Conservation (phyloP, 495 filamentous ascomycete genomes). For the Evernia prunastri region DNA sequence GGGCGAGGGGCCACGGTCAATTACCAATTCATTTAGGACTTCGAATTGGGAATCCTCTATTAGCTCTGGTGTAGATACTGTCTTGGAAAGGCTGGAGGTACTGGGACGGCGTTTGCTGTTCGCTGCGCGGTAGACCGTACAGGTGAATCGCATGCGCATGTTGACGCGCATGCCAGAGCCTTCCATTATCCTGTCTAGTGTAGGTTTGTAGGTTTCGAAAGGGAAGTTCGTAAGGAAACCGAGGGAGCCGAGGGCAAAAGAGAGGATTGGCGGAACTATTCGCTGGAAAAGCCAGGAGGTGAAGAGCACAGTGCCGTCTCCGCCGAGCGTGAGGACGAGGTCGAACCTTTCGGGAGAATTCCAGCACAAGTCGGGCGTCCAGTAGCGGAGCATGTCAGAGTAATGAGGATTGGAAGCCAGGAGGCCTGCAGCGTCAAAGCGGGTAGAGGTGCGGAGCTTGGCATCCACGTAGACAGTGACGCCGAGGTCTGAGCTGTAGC, state of each 20-base stretch:
- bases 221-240: slow-evolving; percentile 93
- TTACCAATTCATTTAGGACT: slow-evolving; percentile 94
- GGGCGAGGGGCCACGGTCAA: slow-evolving; percentile 92
- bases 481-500: slow-evolving; percentile 72
- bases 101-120: slow-evolving; percentile 14
- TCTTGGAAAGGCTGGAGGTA: slow-evolving; percentile 22
- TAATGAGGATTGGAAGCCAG: slow-evolving; percentile 64
- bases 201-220: slow-evolving; percentile 71
- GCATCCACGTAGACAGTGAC: slow-evolving; percentile 93
- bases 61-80: slow-evolving; percentile 39
- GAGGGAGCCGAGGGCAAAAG: slow-evolving; percentile 80
- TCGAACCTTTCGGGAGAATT: slow-evolving; percentile 84
- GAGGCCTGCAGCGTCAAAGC: slow-evolving; percentile 73
- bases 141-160: slow-evolving; percentile 95
- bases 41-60: slow-evolving; percentile 83
- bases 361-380: slow-evolving; percentile 93
- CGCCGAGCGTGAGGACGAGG: slow-evolving; percentile 83
- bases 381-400: slow-evolving; percentile 76
- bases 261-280: slow-evolving; percentile 82
- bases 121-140: slow-evolving; percentile 69
- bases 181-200: slow-evolving; percentile 80
- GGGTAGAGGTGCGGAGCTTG: slow-evolving; percentile 76
- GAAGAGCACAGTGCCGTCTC: slow-evolving; percentile 87
- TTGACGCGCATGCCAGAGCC: slow-evolving; percentile 91
- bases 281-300: slow-evolving; percentile 93